phyloP scores from a whole-genome alignment of 2,329 filamentous ascomycete species.

The Tolypocladium ophioglossoides region DNA sequence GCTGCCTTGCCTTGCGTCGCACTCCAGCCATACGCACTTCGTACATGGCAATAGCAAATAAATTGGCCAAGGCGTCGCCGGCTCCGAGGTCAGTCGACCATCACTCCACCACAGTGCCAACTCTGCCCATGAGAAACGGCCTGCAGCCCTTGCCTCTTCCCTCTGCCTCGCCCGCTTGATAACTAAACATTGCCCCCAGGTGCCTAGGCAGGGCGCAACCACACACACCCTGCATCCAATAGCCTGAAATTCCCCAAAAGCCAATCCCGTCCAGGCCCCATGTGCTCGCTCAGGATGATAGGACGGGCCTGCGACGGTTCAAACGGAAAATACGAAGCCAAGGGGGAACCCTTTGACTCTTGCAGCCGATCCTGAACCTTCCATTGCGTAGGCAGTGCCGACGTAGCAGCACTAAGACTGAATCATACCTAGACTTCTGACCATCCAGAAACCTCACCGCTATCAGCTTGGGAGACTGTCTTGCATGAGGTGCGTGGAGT shows the following conservation, averaged over 20 bases:
- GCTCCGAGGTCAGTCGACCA: not conserved
- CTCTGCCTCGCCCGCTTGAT: not conserved
- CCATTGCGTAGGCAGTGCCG: too few relatives aligned
- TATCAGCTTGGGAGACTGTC: not conserved
- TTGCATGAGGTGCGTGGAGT: not conserved
- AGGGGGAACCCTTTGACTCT: too few relatives aligned
- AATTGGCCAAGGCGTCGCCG: not conserved
- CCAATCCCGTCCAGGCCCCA: not conserved
- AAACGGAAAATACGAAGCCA: too few relatives aligned
- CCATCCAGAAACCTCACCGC: not conserved
- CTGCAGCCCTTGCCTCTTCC: not conserved
- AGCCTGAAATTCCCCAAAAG: not conserved
- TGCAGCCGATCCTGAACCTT: too few relatives aligned
- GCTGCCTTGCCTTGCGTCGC: not conserved
- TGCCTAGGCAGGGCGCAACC: not conserved
- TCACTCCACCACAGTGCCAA: slow-evolving; percentile 2
- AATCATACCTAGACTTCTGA: not conserved
- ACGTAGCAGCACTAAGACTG: not conserved
- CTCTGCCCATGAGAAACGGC: not conserved
- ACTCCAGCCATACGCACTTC: not conserved
- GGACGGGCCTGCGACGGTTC: not conserved
- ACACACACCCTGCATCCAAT: not conserved
- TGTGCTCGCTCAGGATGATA: not conserved
- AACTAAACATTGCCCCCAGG: not conserved
- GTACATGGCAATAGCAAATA: not conserved